Conservation (phyloP, 371 early-diverging fungal species). For the Mucor irregularis region DNA sequence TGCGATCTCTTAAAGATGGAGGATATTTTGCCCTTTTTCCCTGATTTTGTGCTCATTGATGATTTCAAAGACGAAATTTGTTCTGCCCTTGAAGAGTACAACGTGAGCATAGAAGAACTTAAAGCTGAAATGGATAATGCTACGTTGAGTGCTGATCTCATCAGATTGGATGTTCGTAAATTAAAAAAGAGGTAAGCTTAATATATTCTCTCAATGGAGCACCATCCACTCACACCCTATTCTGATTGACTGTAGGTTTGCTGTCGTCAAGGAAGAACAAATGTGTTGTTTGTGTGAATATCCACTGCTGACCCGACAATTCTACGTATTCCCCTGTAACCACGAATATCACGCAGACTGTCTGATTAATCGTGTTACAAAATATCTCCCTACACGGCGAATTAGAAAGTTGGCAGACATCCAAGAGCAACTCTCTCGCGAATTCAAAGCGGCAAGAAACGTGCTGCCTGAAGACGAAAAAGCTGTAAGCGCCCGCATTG, state of each 20-base stretch:
- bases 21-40: conserved; percentile 94
- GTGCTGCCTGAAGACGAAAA: conserved; percentile 26
- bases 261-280: conserved; percentile 24
- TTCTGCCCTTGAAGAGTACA: conserved; percentile 83
- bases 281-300: conserved; percentile 31
- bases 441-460: conserved; percentile 24
- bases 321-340: conserved; percentile 25
- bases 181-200: conserved; percentile 61
- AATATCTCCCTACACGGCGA: conserved; percentile 36
- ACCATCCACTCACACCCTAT: no score
- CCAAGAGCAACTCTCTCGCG: conserved; percentile 59
- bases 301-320: conserved; percentile 38
- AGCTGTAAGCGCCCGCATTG: conserved; percentile 15
- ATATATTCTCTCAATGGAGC: no score
- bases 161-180: conserved; percentile 78
- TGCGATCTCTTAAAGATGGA: conserved; percentile 88
- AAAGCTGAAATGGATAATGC: conserved; percentile 91
- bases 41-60: conserved; percentile 92
- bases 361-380: conserved; percentile 58
- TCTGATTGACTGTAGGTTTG: conserved; percentile 6
- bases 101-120: conserved; percentile 76
- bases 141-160: conserved; percentile 76
- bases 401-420: conserved; percentile 51
- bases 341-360: conserved; percentile 77
- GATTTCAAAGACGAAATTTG: conserved; percentile 93